Evolutionary conservation across 805 yeast species (phyloP), one percentile per base, ranked within the genome.

Genomic region (Candida xyloterini): DNA sequence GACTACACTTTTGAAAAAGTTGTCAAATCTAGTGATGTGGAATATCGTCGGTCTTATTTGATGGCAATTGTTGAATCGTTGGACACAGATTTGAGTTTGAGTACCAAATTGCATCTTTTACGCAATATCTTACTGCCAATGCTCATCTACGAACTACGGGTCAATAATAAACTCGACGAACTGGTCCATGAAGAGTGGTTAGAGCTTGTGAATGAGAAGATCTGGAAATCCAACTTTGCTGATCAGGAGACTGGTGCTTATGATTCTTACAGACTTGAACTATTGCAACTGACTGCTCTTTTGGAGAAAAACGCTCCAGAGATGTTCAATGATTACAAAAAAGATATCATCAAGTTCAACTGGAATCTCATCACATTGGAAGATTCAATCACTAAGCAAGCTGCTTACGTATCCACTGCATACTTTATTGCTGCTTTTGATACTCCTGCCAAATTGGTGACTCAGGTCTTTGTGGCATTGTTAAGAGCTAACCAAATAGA

Each of bases 361-460:
- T 93, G 99, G 99, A 85, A 86, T 50, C 85, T 81, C 53, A 82
- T 93, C 55, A 87, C 87, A 51, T 66, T 90, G 23, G 97, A 90
- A 47, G 99, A 93, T 57, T 75, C 81, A 36, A 76, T 89, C 35
- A 78, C 95, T 18, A 93, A 93, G 56, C 95, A 90, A 52, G 86
- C 93, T 3, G 97, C 98, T 0, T 90, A 91, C 57, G 86, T 89
- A 23, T 79, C 90, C 0, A 89, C 95, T 2, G 76, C 95, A 0
- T 79, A 79, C 57, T 93, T 91, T 60, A 89, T 93, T 44, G 76
- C 88, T 0, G 84, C 83, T 1, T 93, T 80, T 56, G 97, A 89
- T 31, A 88, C 96, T 0, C 95, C 96, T 7, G 73, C 85, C 0
- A 84, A 87, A 53, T 76, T 95, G 36, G 95, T 91, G 4, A 83